phyloP scores from a whole-genome alignment of 345 rosid species.

The rapeseed (Brassica napus) region Da-Ae NC_063447.1:5512001-5512500 shows the following conservation, averaged over 20 bases:
- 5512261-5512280: neutral
- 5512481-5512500: neutral
- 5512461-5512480: neutral
- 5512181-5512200: neutral
- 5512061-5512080: constrained; percentile 9
- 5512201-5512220: neutral
- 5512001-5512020: constrained; percentile 27
- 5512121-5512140: constrained; percentile 10
- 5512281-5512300: neutral
- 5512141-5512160: constrained; percentile 26
- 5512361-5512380: neutral
- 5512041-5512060: neutral
- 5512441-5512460: neutral
- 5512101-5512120: constrained; percentile 17
- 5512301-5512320: neutral
- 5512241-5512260: neutral
- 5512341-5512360: neutral
- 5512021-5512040: neutral
- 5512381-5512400: neutral
- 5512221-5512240: neutral
- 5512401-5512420: neutral
- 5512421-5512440: neutral
- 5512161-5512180: constrained; percentile 23
- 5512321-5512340: neutral
- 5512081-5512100: neutral